Evolutionary conservation across 345 rosid genomes (phyloP).

Genomic region (Anacardium occidentale): DNA sequence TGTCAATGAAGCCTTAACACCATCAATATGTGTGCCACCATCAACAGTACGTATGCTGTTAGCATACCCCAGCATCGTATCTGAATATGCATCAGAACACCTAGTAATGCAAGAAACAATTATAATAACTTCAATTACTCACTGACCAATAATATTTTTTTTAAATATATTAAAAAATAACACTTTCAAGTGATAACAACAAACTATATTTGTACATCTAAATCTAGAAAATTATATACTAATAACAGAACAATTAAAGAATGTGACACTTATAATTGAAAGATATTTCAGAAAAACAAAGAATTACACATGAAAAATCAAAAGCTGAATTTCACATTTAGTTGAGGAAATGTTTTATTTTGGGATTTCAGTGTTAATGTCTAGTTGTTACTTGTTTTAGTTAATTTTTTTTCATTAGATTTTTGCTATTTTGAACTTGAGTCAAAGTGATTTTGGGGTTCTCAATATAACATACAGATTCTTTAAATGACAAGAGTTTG

Average conservation of each 20-base stretch:
- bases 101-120: conserved; percentile 33
- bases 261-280: background rate
- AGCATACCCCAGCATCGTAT: conserved; percentile 91
- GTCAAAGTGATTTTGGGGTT: no score
- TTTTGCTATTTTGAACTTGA: no score
- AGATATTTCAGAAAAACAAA: background rate
- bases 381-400: no score
- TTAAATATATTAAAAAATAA: no score
- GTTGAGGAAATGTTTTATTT: background rate
- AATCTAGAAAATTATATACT: no score
- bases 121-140: conserved; percentile 14
- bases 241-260: no score
- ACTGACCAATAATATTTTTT: background rate
- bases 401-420: no score
- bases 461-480: no score
- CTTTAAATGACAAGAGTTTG: no score
- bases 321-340: no score
- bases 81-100: conserved; percentile 98
- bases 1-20: conserved; percentile 83
- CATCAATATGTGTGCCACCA: conserved; percentile 98
- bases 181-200: background rate
- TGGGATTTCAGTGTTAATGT: background rate
- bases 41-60: conserved; percentile 95
- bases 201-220: background rate
- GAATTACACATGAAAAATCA: no score